These are phyloP conservation scores for Nakazawaea peltata DNA, from an alignment of 805 yeast genomes.

Conservation along the genomic window DNA sequence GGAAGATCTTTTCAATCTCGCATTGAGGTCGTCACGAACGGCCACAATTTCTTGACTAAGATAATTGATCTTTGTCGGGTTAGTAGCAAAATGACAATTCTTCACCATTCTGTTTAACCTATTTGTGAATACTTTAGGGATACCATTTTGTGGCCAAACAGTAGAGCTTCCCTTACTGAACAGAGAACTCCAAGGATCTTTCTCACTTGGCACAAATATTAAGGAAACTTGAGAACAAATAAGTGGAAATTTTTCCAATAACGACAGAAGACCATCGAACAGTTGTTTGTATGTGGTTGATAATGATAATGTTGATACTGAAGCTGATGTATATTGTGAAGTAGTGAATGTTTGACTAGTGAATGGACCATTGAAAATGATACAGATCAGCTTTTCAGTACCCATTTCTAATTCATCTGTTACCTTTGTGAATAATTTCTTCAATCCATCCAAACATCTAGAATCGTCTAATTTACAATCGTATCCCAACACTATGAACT, in stretches of 20 bases:
- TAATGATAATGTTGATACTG: slow-evolving; percentile 41
- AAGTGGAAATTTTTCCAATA: slow-evolving; percentile 51
- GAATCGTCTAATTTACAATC: slow-evolving; percentile 60
- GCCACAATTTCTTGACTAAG: slow-evolving; percentile 78
- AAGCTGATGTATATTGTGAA: slow-evolving; percentile 31
- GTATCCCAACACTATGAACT: slow-evolving; percentile 65
- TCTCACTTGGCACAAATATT: slow-evolving; percentile 77
- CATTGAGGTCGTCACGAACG: slow-evolving; percentile 64
- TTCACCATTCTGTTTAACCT: slow-evolving; percentile 53
- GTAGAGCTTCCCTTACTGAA: slow-evolving; percentile 51
- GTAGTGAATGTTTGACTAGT: slow-evolving; percentile 55
- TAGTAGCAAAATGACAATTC: slow-evolving; percentile 54
- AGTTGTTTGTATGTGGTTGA: slow-evolving; percentile 52
- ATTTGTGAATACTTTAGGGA: slow-evolving; percentile 67
- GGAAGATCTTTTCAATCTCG: slow-evolving; percentile 64
- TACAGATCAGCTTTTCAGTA: slow-evolving; percentile 44
- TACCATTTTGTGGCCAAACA: slow-evolving; percentile 63
- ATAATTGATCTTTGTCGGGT: slow-evolving; percentile 74
- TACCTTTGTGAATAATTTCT: slow-evolving; percentile 49
- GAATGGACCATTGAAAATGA: slow-evolving; percentile 83
- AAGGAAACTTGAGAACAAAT: slow-evolving; percentile 48
- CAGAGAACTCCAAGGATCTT: slow-evolving; percentile 89
- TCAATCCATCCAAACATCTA: slow-evolving; percentile 52
- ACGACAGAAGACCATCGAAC: slow-evolving; percentile 67
- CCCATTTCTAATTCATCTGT: slow-evolving; percentile 36